Evolutionary conservation across 768 basidiomycete species (phyloP).

Genomic region (Pisolithus orientalis): DNA sequence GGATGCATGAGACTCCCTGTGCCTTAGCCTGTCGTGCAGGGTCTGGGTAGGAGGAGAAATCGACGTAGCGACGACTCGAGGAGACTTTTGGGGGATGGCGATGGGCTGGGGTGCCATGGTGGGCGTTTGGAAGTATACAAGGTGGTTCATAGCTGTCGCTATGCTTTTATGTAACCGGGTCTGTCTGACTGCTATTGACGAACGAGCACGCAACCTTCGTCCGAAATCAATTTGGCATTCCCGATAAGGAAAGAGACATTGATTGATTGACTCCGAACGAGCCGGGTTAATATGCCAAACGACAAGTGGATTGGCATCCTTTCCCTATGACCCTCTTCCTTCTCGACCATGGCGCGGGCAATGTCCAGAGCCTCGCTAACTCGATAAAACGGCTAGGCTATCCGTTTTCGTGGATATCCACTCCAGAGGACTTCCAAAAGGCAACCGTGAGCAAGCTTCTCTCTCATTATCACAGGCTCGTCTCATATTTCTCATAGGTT

Average conservation of each 20-base stretch:
- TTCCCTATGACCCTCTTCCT: slow-evolving; percentile 62
- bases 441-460: slow-evolving; percentile 67
- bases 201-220: background rate
- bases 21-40: slow-evolving; percentile 43
- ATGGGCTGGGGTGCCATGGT: slow-evolving; percentile 44
- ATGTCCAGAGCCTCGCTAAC: slow-evolving; percentile 91
- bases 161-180: background rate
- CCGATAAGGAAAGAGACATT: slow-evolving; percentile 4
- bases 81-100: slow-evolving; percentile 30
- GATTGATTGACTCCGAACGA: background rate
- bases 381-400: slow-evolving; percentile 80
- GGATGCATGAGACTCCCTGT: slow-evolving; percentile 25
- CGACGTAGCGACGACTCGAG: slow-evolving; percentile 41
- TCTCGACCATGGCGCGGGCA: slow-evolving; percentile 96
- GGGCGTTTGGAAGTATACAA: slow-evolving; percentile 8
- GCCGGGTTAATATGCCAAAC: background rate
- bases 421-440: slow-evolving; percentile 73
- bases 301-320: background rate
- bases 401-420: slow-evolving; percentile 82
- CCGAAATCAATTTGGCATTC: slow-evolving; percentile 3
- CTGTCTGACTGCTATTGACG: background rate
- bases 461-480: background rate
- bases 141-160: slow-evolving; percentile 8
- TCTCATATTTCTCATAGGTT: slow-evolving; percentile 44
- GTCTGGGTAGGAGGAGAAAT: slow-evolving; percentile 42